These are phyloP conservation scores for Moesziomyces sp. DNA, from an alignment of 1,284 basidiomycete genomes.

Conservation along the genomic window DNA sequence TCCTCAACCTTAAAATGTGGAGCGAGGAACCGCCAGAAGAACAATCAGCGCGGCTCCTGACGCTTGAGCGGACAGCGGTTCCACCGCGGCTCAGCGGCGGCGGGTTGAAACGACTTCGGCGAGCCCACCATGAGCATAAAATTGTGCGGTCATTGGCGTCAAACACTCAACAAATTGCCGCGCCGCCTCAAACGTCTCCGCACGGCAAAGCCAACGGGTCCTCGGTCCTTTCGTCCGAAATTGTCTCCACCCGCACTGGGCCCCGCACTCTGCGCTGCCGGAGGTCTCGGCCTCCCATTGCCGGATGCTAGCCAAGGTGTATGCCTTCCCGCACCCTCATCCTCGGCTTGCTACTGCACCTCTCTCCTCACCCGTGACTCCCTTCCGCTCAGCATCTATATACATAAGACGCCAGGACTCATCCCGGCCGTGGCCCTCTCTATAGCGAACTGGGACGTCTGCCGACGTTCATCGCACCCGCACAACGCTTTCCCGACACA, in stretches of 20 bases:
- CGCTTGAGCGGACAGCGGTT: background rate
- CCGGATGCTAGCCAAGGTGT: background rate
- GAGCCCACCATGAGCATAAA: background rate
- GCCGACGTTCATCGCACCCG: too few species aligned
- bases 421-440: too few species aligned
- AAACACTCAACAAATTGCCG: background rate
- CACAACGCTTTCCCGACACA: too few species aligned
- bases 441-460: too few species aligned
- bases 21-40: conserved; percentile 4
- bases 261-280: background rate
- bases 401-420: too few species aligned
- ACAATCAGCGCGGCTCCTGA: background rate
- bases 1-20: conserved; percentile 27
- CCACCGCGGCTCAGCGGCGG: background rate
- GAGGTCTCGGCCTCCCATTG: background rate
- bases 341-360: background rate
- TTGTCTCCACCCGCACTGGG: background rate
- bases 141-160: background rate
- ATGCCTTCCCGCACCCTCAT: background rate
- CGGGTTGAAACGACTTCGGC: background rate
- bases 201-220: conserved; percentile 2
- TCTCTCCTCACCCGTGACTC: background rate
- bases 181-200: background rate
- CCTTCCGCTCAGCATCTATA: too few species aligned
- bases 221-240: conserved; percentile 19